Percentiles rank a stretch among this genome's conserved stretches.
phyloP scores from a whole-genome alignment of 2,329 filamentous ascomycete genomes.

The Xenoacremonium recifei region DNA sequence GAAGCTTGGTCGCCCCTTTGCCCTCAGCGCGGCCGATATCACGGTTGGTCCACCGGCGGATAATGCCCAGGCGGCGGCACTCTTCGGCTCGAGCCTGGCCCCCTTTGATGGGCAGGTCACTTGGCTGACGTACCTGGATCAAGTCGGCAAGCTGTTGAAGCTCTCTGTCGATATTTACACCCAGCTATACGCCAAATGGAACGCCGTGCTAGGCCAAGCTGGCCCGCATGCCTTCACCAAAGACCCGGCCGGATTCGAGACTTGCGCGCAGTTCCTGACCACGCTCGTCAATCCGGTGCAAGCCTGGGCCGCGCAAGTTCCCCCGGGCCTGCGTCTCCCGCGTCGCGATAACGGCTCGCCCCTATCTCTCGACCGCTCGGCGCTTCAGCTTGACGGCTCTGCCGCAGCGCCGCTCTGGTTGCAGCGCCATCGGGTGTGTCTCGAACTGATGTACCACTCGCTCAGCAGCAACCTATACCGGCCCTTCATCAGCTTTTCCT shows the following conservation, averaged over 20 bases:
- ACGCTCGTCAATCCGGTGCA: slow-evolving; percentile 27
- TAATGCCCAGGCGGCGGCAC: slow-evolving; percentile 13
- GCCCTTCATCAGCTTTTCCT: slow-evolving; percentile 37
- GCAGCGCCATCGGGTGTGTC: slow-evolving; percentile 35
- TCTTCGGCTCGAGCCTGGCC: slow-evolving; percentile 13
- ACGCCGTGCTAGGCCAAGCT: slow-evolving; percentile 5
- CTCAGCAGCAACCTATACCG: slow-evolving; percentile 36
- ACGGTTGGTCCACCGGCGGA: slow-evolving; percentile 35
- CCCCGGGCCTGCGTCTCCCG: slow-evolving; percentile 32
- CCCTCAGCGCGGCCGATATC: slow-evolving; percentile 31
- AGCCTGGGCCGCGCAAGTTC: slow-evolving; percentile 28
- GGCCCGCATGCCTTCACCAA: slow-evolving; percentile 11
- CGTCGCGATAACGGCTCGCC: slow-evolving; percentile 28
- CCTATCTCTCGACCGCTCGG: slow-evolving; percentile 34
- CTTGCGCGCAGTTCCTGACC: slow-evolving; percentile 14
- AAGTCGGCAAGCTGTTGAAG: slow-evolving; percentile 16
- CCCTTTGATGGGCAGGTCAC: slow-evolving; percentile 16
- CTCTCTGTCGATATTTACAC: slow-evolving; percentile 24
- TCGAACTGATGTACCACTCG: slow-evolving; percentile 42
- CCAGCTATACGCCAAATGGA: slow-evolving; percentile 27
- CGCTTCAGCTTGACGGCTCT: slow-evolving; percentile 15
- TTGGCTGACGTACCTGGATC: slow-evolving; percentile 21
- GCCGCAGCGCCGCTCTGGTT: slow-evolving; percentile 39
- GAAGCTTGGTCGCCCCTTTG: slow-evolving; percentile 46
- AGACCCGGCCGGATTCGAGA: slow-evolving; percentile 12